These are phyloP conservation scores for Candida golubevii DNA, from an alignment of 805 yeast genomes.

Conservation along the genomic window DNA sequence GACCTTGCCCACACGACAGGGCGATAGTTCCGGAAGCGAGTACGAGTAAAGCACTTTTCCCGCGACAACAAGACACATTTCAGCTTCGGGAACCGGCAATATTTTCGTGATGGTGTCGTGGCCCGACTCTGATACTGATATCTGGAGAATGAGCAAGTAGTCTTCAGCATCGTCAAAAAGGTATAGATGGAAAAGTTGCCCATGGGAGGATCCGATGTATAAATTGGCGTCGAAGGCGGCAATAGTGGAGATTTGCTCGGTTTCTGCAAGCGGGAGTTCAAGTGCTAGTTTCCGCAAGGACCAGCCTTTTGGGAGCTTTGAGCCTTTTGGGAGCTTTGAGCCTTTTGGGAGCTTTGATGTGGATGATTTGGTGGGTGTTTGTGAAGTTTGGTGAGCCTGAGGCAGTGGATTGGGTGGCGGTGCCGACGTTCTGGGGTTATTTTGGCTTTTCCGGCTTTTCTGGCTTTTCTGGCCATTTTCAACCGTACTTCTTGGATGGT, in stretches of 20 bases:
- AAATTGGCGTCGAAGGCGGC: constrained; percentile 28
- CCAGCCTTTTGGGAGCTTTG: constrained; percentile 7
- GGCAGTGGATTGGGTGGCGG: not conserved
- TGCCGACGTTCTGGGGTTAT: too few species aligned
- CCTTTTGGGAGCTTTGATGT: constrained; percentile 5
- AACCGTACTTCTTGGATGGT: too few species aligned
- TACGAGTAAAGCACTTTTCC: constrained; percentile 25
- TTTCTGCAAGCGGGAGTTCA: constrained; percentile 5
- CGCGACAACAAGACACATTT: constrained; percentile 24
- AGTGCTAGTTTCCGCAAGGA: constrained; percentile 6
- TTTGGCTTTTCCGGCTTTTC: too few species aligned
- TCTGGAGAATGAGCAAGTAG: constrained; percentile 27
- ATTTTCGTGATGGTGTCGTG: constrained; percentile 20
- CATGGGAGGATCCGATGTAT: constrained; percentile 35
- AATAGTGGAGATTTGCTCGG: constrained; percentile 17
- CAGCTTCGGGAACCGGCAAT: constrained; percentile 22
- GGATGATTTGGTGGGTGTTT: not conserved
- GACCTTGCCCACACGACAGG: constrained; percentile 33
- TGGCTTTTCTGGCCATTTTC: too few species aligned
- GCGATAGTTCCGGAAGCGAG: constrained; percentile 37
- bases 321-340: constrained; percentile 3
- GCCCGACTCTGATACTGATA: constrained; percentile 13
- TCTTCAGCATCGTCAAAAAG: constrained; percentile 37
- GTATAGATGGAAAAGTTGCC: constrained; percentile 36
- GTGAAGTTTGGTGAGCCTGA: not conserved